Evolutionary conservation across 2,329 filamentous ascomycete genomes (phyloP).

Genomic region (Coniella vitis): DNA sequence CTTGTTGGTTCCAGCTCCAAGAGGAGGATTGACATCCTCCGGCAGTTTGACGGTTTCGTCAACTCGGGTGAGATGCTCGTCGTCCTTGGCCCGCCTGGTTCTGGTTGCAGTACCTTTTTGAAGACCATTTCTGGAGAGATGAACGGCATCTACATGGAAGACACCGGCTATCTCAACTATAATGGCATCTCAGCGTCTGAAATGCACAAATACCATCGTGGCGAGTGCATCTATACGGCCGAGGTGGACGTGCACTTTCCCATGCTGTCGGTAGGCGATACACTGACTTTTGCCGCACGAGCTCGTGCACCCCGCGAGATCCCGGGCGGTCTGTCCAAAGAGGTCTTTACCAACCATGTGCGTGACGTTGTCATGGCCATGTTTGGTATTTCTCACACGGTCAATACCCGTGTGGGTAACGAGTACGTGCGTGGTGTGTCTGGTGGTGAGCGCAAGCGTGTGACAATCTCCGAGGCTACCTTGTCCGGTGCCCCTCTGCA

Average conservation of each 20-base stretch:
- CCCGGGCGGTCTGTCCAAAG: slow-evolving; percentile 49
- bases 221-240: slow-evolving; percentile 81
- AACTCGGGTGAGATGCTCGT: slow-evolving; percentile 69
- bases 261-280: slow-evolving; percentile 70
- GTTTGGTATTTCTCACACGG: slow-evolving; percentile 66
- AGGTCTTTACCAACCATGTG: slow-evolving; percentile 53
- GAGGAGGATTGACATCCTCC: slow-evolving; percentile 60
- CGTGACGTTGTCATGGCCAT: slow-evolving; percentile 70
- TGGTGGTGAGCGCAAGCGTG: slow-evolving; percentile 65
- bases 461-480: slow-evolving; percentile 55
- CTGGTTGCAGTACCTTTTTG: slow-evolving; percentile 77
- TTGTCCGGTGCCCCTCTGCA: slow-evolving; percentile 55
- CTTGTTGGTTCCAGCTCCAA: slow-evolving; percentile 43
- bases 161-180: slow-evolving; percentile 72
- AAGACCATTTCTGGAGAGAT: slow-evolving; percentile 81
- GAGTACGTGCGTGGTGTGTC: slow-evolving; percentile 69
- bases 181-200: slow-evolving; percentile 65
- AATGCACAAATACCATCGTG: slow-evolving; percentile 72
- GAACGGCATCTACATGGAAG: slow-evolving; percentile 68
- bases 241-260: slow-evolving; percentile 81
- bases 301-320: slow-evolving; percentile 59
- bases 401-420: slow-evolving; percentile 68
- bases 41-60: slow-evolving; percentile 61
- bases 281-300: slow-evolving; percentile 68
- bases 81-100: slow-evolving; percentile 63